Evolutionary conservation across 2,329 filamentous ascomycete species (phyloP).

Genomic region (Magnaporthiopsis rhizophila): DNA sequence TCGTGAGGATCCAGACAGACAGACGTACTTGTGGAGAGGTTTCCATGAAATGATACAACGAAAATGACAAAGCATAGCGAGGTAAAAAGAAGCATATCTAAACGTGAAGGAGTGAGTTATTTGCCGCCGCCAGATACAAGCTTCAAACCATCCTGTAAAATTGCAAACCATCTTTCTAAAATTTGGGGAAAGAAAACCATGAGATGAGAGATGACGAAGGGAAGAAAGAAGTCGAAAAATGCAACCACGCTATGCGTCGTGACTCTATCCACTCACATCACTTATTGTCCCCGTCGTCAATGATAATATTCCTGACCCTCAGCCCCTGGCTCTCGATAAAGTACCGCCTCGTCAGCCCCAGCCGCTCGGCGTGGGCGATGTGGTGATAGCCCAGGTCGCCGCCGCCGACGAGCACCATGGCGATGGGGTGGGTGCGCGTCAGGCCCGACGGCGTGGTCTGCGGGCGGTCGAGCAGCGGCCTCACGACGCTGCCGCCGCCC

Average conservation of each 20-base stretch:
- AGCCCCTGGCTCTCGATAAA: constrained; percentile 74
- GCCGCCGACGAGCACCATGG: constrained; percentile 76
- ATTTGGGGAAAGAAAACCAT: not conserved
- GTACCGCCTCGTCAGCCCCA: constrained; percentile 74
- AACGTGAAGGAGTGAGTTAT: too few species aligned
- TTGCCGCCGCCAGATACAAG: too few species aligned
- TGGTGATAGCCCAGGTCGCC: constrained; percentile 57
- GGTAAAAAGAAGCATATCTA: too few species aligned
- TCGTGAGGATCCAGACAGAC: too few species aligned
- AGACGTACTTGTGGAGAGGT: too few species aligned
- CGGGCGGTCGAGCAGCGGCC: constrained; percentile 66
- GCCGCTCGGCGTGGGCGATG: constrained; percentile 52
- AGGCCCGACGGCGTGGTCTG: constrained; percentile 67
- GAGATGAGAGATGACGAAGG: too few species aligned
- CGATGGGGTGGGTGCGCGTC: constrained; percentile 61
- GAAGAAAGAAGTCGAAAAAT: not conserved
- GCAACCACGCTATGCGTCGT: not conserved
- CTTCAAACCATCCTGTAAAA: not conserved
- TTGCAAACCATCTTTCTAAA: too few species aligned
- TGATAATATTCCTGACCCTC: constrained; percentile 69
- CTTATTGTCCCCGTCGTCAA: constrained; percentile 32
- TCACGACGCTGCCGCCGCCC: constrained; percentile 25
- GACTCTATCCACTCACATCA: not conserved
- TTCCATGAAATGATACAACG: too few species aligned
- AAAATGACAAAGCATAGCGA: too few species aligned